These are phyloP conservation scores for Nemania abortiva DNA, from an alignment of 2,329 filamentous ascomycete genomes.

Conservation along the genomic window DNA sequence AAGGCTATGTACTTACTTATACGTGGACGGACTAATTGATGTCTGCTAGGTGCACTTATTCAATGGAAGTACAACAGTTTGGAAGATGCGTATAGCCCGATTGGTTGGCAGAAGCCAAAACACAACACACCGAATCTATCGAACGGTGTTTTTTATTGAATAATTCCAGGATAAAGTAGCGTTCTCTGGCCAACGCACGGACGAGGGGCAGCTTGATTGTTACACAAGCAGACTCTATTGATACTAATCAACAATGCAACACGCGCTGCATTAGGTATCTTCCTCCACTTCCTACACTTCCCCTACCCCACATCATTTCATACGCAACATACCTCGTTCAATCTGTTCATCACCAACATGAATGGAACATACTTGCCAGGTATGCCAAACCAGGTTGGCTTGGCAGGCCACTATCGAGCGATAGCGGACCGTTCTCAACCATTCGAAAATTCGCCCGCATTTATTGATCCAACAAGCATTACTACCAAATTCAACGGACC, in stretches of 20 bases:
- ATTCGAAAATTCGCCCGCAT: not conserved
- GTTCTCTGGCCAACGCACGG: not conserved
- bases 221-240: slow-evolving; percentile 1
- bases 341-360: not conserved
- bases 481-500: not conserved
- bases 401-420: not conserved
- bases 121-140: too few species aligned
- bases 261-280: not conserved
- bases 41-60: too few species aligned
- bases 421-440: not conserved
- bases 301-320: slow-evolving; percentile 2
- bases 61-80: too few species aligned
- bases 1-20: too few species aligned
- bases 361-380: not conserved
- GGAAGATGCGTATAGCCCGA: too few species aligned
- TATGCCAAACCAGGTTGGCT: not conserved
- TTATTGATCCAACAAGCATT: not conserved
- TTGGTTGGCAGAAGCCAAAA: too few species aligned
- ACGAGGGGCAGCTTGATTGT: not conserved
- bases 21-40: too few species aligned
- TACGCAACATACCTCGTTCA: slow-evolving; percentile 3
- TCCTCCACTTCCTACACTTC: not conserved
- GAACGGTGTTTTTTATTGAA: too few species aligned
- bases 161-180: not conserved
- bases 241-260: slow-evolving; percentile 9